Base-by-base conservation (phyloP, 208 protist species). In the Porcisia hertigi region DNA sequence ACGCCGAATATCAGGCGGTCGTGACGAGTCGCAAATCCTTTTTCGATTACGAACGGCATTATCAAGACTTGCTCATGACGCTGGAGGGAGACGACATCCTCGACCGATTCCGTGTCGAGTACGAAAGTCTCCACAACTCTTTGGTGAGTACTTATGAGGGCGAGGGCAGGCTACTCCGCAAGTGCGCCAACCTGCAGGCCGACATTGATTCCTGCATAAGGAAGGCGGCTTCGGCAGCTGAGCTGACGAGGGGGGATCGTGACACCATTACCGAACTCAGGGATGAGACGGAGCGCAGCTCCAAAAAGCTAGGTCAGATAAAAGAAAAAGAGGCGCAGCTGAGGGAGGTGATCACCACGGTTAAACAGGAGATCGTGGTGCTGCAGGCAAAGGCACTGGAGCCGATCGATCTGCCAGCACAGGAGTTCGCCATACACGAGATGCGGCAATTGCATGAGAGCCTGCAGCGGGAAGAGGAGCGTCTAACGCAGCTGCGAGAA, bases 91-190 rank as follows among this genome's bases (percentile, higher is more conserved):
- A 99, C 74, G 96, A 98, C 47, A 82, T 95, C 34, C 89, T 99
- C 0, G 97, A 99, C 74, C 78, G 89, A 45, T 99, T 99, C 84
- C 90, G 96, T 36, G 77, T 79, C 11, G 98, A 99, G 83, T 99
- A 99, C 84, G 96, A 98, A 3, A 98, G 98, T 52, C 89, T 99
- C 12, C 98, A 99, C 77, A 83, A 94, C 71, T 98, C 98, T 16
- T 90, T 99, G 30, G 87, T 98, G 52, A 98, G 98, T 85, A 98
- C 96, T 63, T 98, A 99, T 83, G 98, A 99, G 78, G 98, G 92
- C 60, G 98, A 99, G 83, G 98, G 98, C 78, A 88, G 97, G 36
- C 83, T 99, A 52, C 93, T 99, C 54, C 92, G 97, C 63, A 98
- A 98, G 84, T 99, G 98, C 78, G 54, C 88, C 0, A 96, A 99